phyloP scores from a whole-genome alignment of 2,329 filamentous ascomycete species.

The Colletotrichum aenigma region DNA sequence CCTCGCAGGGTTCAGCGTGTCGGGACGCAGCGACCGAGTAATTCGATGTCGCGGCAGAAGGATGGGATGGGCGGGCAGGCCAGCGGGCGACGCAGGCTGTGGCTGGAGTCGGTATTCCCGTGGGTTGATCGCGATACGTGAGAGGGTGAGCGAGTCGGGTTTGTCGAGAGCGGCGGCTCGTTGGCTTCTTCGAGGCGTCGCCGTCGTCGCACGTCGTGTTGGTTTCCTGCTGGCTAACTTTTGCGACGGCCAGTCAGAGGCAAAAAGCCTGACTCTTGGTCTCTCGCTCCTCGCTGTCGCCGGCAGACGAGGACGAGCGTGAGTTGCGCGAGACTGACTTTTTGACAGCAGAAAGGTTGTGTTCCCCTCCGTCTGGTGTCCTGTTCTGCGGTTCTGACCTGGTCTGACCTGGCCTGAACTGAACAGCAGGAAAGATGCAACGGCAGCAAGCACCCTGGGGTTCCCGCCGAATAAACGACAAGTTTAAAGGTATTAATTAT shows the following conservation, averaged over 20 bases:
- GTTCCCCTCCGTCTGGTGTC: neutral
- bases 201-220: neutral
- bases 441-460: neutral
- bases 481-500: constrained; percentile 2
- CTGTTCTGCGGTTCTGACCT: neutral
- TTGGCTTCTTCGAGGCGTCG: neutral
- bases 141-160: constrained; percentile 2
- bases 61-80: neutral
- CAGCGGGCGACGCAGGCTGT: neutral
- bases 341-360: neutral
- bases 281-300: neutral
- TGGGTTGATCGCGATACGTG: neutral
- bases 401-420: neutral
- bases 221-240: neutral
- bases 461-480: constrained; percentile 10
- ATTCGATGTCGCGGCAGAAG: neutral
- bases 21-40: constrained; percentile 12
- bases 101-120: neutral
- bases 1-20: constrained; percentile 2
- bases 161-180: neutral
- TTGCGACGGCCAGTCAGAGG: neutral
- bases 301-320: neutral
- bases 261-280: neutral
- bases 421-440: neutral
- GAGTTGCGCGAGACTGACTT: neutral